Percentiles rank a stretch among this genome's conserved stretches.
These are phyloP conservation scores for Gilbertella persicaria DNA, from an alignment of 371 early-diverging fungal species.

Conservation along the genomic window DNA sequence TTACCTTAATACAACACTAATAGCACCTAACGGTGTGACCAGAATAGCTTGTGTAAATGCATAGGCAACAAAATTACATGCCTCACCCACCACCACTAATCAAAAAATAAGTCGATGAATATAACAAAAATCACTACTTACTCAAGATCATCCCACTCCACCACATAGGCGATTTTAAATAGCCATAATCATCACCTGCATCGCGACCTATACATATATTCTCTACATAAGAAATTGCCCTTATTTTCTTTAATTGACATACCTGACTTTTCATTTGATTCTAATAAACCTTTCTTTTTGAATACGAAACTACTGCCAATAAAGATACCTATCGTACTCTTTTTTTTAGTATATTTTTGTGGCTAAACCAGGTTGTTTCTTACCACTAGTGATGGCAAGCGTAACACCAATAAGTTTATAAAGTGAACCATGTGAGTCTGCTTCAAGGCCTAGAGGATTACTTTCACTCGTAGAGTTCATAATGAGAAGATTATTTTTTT, in stretches of 20 bases:
- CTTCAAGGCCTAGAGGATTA: conserved; percentile 9
- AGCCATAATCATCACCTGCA: conserved; percentile 83
- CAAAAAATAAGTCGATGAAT: background rate
- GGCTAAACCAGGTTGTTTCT: background rate
- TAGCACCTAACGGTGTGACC: conserved; percentile 93
- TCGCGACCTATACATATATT: conserved; percentile 28
- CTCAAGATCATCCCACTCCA: conserved; percentile 90
- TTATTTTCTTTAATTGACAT: background rate
- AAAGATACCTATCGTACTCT: conserved; percentile 64
- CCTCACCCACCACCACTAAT: conserved; percentile 81
- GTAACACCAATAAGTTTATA: conserved; percentile 84
- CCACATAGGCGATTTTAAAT: conserved; percentile 88
- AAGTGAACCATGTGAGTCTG: conserved; percentile 23
- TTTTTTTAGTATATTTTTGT: background rate
- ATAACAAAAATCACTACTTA: conserved; percentile 25
- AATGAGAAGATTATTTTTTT: background rate
- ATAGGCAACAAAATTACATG: conserved; percentile 94
- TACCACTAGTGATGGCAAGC: conserved; percentile 75
- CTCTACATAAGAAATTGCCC: background rate
- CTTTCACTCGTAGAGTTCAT: conserved; percentile 10
- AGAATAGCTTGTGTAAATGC: conserved; percentile 94
- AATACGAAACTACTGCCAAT: conserved; percentile 92
- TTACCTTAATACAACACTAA: conserved; percentile 66
- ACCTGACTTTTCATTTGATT: conserved; percentile 67
- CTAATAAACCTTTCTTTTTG: conserved; percentile 90